Conservation (phyloP, 805 yeast species). For the Zygosaccharomyces gambellarensis region DNA sequence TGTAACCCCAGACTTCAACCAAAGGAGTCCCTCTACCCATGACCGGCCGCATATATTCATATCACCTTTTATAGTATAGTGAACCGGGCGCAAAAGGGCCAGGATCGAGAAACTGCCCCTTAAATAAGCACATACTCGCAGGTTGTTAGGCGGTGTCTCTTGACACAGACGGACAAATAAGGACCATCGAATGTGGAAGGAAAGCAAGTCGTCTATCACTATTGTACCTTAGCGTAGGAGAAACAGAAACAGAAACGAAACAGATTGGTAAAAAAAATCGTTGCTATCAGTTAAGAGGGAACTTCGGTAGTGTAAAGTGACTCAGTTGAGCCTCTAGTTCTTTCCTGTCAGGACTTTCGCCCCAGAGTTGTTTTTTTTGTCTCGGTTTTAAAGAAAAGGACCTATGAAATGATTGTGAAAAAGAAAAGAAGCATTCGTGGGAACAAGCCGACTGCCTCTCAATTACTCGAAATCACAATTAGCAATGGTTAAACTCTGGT, state of each 20-base stretch:
- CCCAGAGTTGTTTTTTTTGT: too few species aligned
- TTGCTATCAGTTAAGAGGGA: neutral
- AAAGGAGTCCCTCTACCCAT: neutral
- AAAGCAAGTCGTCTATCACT: neutral
- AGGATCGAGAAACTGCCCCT: neutral
- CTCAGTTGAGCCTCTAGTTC: too few species aligned
- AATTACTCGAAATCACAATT: too few species aligned
- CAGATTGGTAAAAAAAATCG: neutral
- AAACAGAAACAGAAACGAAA: neutral
- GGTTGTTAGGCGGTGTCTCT: neutral
- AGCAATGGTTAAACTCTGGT: too few species aligned
- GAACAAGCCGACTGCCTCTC: too few species aligned
- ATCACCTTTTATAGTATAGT: neutral
- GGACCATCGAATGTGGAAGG: neutral
- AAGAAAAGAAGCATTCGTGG: too few species aligned
- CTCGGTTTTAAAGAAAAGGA: too few species aligned
- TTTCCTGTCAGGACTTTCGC: too few species aligned
- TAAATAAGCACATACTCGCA: neutral
- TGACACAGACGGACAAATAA: neutral
- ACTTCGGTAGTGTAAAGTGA: too few species aligned
- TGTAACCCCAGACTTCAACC: neutral
- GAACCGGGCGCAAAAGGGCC: neutral
- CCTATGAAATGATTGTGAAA: too few species aligned
- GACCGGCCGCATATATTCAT: neutral
- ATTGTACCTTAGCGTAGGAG: too few species aligned